phyloP scores from a whole-genome alignment of 164 flowering plant genomes.

The Pachysandra terminalis region DNA sequence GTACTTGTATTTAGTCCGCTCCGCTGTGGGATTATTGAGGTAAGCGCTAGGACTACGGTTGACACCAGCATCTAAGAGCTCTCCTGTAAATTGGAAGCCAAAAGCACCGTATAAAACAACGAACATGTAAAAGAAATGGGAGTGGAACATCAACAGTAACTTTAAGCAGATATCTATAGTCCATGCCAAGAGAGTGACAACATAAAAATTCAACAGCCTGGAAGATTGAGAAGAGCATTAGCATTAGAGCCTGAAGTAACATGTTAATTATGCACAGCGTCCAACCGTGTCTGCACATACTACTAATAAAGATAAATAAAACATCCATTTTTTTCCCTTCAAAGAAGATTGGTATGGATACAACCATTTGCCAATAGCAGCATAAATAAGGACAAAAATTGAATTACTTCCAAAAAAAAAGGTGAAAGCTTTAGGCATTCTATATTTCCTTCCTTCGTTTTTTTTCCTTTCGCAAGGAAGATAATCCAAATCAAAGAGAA shows the following conservation, averaged over 20 bases:
- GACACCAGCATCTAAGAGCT: slow-evolving; percentile 81
- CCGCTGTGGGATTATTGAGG: slow-evolving; percentile 81
- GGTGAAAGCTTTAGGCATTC: background rate
- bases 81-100: slow-evolving; percentile 52
- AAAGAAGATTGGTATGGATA: too few relatives aligned
- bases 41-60: slow-evolving; percentile 98
- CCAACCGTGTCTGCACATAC: too few relatives aligned
- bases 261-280: too few relatives aligned
- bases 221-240: background rate
- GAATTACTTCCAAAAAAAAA: background rate
- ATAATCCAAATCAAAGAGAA: background rate
- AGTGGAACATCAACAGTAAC: too few relatives aligned
- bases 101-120: background rate
- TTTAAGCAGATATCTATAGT: too few relatives aligned
- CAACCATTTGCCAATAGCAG: background rate
- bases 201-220: background rate
- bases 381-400: background rate
- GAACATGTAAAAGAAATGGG: background rate
- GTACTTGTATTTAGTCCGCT: slow-evolving; percentile 78
- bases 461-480: background rate
- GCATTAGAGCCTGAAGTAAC: too few relatives aligned
- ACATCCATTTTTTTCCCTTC: too few relatives aligned
- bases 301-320: too few relatives aligned
- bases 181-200: background rate
- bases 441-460: too few relatives aligned